Evolutionary conservation across 2,329 filamentous ascomycete species (phyloP), one percentile per base, ranked within the genome.

Genomic region (Pseudopyricularia javanii): DNA sequence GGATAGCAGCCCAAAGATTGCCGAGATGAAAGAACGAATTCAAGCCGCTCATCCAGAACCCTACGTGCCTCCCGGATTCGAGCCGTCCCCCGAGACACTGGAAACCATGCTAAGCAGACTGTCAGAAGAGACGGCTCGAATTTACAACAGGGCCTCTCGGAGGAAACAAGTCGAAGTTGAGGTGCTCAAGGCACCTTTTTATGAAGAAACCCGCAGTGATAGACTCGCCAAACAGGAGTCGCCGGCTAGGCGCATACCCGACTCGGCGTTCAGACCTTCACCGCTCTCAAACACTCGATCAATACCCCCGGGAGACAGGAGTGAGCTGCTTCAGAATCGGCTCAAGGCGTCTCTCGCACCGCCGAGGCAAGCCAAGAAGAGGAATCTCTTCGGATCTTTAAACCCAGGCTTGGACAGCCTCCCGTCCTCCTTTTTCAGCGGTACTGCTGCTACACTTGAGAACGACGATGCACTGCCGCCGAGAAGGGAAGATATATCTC

Each of bases 111-210:
- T 30, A 5, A 24, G 22, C 22, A 43, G 28, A 15, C 22, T 51
- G 15, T 17, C 28, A 24, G 50, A 51, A 11, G 50, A 51, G 37
- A 11, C 40, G 15, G 28, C 34, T 26, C 37, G 50, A 14, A 47
- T 34, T 17, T 54, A 51, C 58, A 51, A 54, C 56, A 64, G 70
- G 52, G 64, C 70, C 54, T 58, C 55, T 53, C 58, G 60, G 63
- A 57, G 59, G 57, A 66, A 71, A 49, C 65, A 67, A 3, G 61
- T 68, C 9, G 71, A 74, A 50, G 68, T 79, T 17, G 73, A 74
- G 34, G 66, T 71, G n/a, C 60, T 79, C 28, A 68, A 70, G 51
- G 75, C 75, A 2, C 75, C 75, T 3, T 72, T 76, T 28, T 79
- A 79, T 60, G 63, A 63, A 54, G 54, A 64, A 57, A 56, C 50